A percentile compares a stretch with the other conserved stretches of the same genome.
Evolutionary conservation across 148 eudicot species (phyloP).

Genomic region (Arbutus unedo): DNA sequence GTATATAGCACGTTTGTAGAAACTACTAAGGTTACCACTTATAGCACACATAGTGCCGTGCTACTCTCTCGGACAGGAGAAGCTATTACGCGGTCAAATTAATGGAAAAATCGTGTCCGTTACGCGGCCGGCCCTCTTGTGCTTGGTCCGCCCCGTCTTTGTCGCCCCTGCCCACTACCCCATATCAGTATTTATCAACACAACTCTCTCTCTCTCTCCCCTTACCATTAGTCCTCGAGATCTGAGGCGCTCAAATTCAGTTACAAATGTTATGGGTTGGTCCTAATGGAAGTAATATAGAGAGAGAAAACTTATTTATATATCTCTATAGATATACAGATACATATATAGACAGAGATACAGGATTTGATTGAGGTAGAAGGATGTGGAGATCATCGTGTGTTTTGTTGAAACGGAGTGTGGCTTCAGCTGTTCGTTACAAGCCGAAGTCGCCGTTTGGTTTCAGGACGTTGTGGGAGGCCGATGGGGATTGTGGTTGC

Average conservation of each 20-base stretch:
- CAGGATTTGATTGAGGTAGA: neutral
- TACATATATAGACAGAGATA: neutral
- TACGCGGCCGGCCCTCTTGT: neutral
- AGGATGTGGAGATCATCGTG: slow-evolving; percentile 30
- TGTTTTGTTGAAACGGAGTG: slow-evolving; percentile 15
- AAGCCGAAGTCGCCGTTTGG: slow-evolving; percentile 14
- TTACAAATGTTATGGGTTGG: neutral
- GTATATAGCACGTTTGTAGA: too few relatives aligned
- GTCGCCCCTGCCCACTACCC: neutral
- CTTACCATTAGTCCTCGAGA: neutral
- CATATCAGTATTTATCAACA: neutral
- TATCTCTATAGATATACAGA: neutral
- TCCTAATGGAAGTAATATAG: neutral
- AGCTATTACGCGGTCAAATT: neutral
- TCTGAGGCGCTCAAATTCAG: slow-evolving; percentile 9
- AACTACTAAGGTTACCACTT: too few relatives aligned
- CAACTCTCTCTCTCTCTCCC: neutral
- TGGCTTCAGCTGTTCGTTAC: neutral
- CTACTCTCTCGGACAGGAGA: too few relatives aligned
- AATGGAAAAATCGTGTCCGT: neutral
- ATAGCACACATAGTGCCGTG: too few relatives aligned
- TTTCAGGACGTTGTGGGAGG: neutral
- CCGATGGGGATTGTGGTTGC: neutral
- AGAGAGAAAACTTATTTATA: neutral
- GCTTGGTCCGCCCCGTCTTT: neutral